Conservation (phyloP, 1,139 yeast genomes). For the Debaryomycetaceae sp. region DNA sequence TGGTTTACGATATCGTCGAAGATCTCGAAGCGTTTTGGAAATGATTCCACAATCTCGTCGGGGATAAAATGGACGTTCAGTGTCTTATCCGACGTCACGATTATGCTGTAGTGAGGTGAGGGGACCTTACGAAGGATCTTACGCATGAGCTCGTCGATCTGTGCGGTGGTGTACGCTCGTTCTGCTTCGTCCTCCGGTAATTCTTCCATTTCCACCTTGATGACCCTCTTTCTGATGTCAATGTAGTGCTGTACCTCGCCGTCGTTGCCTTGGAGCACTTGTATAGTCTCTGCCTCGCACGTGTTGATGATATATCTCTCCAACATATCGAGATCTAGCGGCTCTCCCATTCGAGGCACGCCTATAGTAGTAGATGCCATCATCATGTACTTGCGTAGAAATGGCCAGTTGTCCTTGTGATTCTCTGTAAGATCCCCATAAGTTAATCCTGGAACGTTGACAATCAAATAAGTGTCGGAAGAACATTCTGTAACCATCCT, state of each 20-base stretch:
- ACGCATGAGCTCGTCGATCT: slow-evolving; percentile 52
- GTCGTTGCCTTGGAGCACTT: slow-evolving; percentile 36
- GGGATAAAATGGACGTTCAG: slow-evolving; percentile 34
- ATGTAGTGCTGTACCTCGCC: slow-evolving; percentile 44
- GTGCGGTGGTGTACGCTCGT: slow-evolving; percentile 19
- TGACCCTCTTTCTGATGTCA: slow-evolving; percentile 60
- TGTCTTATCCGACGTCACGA: slow-evolving; percentile 41
- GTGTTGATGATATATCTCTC: slow-evolving; percentile 40
- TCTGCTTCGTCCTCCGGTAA: slow-evolving; percentile 34
- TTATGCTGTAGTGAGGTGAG: slow-evolving; percentile 57
- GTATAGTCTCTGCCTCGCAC: slow-evolving; percentile 47
- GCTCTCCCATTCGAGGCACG: slow-evolving; percentile 48
- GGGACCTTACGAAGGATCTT: slow-evolving; percentile 61
- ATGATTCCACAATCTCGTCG: slow-evolving; percentile 18
- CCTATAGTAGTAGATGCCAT: slow-evolving; percentile 64
- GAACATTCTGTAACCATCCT: slow-evolving; percentile 58
- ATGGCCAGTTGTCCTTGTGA: slow-evolving; percentile 45
- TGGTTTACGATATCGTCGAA: slow-evolving; percentile 48
- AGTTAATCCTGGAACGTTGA: slow-evolving; percentile 68
- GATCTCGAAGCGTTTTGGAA: slow-evolving; percentile 35
- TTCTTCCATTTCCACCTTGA: slow-evolving; percentile 50
- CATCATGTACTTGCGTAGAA: slow-evolving; percentile 51
- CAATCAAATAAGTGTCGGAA: slow-evolving; percentile 65
- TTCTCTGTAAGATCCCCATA: slow-evolving; percentile 51
- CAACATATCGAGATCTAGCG: slow-evolving; percentile 47